Evolutionary conservation across 2,329 filamentous ascomycete genomes (phyloP).

Genomic region (Coniochaeta hoffmannii): DNA sequence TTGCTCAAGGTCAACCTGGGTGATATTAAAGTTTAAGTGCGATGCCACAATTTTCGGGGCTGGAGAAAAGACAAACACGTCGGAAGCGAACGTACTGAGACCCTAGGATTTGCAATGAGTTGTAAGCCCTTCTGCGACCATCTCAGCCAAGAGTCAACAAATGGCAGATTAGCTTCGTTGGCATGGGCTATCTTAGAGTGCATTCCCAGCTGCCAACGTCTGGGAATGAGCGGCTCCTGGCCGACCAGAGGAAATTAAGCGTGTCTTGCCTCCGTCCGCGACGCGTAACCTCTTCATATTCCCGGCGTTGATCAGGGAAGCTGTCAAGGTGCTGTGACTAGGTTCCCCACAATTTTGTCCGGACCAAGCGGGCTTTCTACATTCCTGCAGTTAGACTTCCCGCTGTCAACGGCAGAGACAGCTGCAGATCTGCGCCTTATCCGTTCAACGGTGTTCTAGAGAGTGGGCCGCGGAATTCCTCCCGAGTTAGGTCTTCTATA

Average conservation of each 20-base stretch:
- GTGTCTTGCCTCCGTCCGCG: not conserved
- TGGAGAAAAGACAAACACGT: too few species aligned
- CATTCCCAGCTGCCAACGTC: not conserved
- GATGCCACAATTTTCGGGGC: not conserved
- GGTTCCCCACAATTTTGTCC: not conserved
- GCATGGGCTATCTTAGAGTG: not conserved
- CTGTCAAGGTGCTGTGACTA: not conserved
- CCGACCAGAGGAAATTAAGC: not conserved
- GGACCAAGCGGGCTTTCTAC: not conserved
- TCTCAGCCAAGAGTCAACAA: not conserved
- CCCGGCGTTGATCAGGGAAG: not conserved
- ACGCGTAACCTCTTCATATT: too few species aligned
- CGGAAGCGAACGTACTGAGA: not conserved
- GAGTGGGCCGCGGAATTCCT: not conserved
- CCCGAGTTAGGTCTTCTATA: not conserved
- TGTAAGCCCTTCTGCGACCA: not conserved
- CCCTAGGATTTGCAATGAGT: not conserved
- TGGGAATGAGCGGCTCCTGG: not conserved
- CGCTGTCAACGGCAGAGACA: not conserved
- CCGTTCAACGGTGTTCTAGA: not conserved
- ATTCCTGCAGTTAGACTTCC: not conserved
- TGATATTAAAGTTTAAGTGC: not conserved
- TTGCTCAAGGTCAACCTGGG: not conserved
- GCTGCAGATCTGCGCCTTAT: not conserved
- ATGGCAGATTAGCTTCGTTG: not conserved